These are phyloP conservation scores for Mycena pura DNA, from an alignment of 768 basidiomycete species.

Conservation along the genomic window DNA sequence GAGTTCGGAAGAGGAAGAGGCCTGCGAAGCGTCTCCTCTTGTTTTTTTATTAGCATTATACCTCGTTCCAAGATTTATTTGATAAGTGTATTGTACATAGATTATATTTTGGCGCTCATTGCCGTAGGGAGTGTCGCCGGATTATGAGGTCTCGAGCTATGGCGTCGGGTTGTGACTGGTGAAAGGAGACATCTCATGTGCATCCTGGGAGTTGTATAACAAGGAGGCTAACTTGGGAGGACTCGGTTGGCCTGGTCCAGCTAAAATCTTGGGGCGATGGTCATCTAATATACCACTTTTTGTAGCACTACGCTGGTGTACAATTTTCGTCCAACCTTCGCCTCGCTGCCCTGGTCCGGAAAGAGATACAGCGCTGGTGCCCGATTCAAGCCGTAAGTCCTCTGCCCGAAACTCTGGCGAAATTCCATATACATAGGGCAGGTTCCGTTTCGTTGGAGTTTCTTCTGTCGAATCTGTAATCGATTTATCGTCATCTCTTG, in stretches of 20 bases:
- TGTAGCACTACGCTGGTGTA: conserved; percentile 16
- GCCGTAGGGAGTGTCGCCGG: neutral
- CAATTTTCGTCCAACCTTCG: no score
- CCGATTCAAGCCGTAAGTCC: conserved; percentile 5
- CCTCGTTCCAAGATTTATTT: no score
- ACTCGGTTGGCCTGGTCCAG: conserved; percentile 22
- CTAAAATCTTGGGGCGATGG: conserved; percentile 1
- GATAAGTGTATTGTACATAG: no score
- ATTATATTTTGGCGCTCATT: neutral
- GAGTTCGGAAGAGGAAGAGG: no score
- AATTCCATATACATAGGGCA: conserved; percentile 9
- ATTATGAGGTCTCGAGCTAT: neutral
- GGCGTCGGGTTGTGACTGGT: neutral
- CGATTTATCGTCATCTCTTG: neutral
- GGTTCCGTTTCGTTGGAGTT: conserved; percentile 14
- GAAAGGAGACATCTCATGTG: neutral
- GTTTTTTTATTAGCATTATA: no score
- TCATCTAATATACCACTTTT: conserved; percentile 9
- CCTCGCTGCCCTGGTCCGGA: conserved; percentile 18
- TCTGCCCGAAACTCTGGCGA: conserved; percentile 5
- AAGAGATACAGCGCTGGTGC: neutral
- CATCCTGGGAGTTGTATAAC: neutral
- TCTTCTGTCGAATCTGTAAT: neutral
- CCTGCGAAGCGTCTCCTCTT: no score
- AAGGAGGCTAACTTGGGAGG: neutral